Percentiles rank a stretch among this genome's conserved stretches.
phyloP scores from a whole-genome alignment of 495 filamentous ascomycete species.

The Podospora pseudocomata region DNA sequence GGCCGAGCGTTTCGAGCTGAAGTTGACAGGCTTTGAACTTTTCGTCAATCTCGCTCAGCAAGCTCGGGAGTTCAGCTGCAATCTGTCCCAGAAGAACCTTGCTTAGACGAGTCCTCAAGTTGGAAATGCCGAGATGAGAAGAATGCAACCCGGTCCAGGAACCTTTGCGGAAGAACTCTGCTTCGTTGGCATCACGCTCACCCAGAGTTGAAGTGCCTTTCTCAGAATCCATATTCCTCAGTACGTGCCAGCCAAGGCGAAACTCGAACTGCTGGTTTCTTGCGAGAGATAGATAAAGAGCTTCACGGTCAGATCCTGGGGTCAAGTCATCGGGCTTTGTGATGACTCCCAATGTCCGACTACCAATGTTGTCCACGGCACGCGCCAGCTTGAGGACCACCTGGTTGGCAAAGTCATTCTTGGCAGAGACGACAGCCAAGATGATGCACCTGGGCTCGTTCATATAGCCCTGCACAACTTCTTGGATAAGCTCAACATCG shows the following conservation, averaged over 20 bases:
- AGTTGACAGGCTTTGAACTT: conserved; percentile 33
- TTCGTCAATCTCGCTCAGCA: conserved; percentile 55
- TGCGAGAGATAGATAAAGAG: conserved; percentile 50
- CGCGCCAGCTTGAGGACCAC: conserved; percentile 68
- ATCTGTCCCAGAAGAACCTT: conserved; percentile 57
- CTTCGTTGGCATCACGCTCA: conserved; percentile 41
- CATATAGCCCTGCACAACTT: conserved; percentile 61
- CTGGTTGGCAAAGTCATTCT: conserved; percentile 60
- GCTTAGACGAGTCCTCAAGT: conserved; percentile 52
- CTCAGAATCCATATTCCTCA: conserved; percentile 59
- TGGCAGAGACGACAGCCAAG: conserved; percentile 61
- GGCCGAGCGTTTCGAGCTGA: conserved; percentile 47
- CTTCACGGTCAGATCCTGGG: conserved; percentile 48
- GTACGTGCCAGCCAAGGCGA: conserved; percentile 67
- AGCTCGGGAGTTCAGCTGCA: conserved; percentile 50
- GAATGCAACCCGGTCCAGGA: conserved; percentile 38
- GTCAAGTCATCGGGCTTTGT: conserved; percentile 72
- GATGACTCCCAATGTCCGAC: conserved; percentile 77
- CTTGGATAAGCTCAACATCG: conserved; percentile 50
- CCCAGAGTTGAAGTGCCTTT: conserved; percentile 35
- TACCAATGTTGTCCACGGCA: conserved; percentile 67
- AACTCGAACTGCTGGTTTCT: conserved; percentile 60
- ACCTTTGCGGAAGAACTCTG: conserved; percentile 41
- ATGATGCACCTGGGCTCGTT: conserved; percentile 56
- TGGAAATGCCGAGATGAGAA: conserved; percentile 43